Conservation (phyloP, 2,329 filamentous ascomycete species). For the Laburnicola sp. region DNA sequence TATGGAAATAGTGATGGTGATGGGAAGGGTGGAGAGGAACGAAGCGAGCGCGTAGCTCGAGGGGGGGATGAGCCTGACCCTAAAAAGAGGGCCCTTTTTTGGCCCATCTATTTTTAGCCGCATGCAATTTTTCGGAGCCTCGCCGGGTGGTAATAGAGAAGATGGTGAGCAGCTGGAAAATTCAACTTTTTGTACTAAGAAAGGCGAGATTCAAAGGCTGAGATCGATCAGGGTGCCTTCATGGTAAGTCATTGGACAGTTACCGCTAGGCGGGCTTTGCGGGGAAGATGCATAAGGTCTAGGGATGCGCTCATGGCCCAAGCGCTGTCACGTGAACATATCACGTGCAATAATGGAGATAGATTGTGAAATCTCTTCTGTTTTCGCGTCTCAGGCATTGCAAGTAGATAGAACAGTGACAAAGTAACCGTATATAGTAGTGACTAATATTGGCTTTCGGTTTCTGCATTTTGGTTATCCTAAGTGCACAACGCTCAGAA, state of each 20-base stretch:
- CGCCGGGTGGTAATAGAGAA: not conserved
- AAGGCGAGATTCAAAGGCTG: constrained; percentile 1
- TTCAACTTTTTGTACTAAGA: not conserved
- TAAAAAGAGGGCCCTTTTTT: not conserved
- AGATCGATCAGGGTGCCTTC: not conserved
- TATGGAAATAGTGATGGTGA: not conserved
- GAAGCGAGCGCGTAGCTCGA: no score
- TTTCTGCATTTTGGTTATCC: not conserved
- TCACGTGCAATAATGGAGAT: no score
- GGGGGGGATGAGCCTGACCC: not conserved
- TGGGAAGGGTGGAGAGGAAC: not conserved
- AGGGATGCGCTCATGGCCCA: not conserved
- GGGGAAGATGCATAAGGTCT: not conserved
- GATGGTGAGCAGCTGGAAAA: not conserved
- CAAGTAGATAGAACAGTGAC: no score
- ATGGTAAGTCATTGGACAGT: not conserved
- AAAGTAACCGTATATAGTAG: no score
- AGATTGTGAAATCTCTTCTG: not conserved
- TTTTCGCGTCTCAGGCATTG: no score
- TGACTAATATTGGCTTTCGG: no score
- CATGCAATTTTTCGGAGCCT: not conserved
- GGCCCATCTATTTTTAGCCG: not conserved
- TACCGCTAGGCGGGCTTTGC: constrained; percentile 1
- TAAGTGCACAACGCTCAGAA: not conserved
- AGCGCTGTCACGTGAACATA: not conserved